These are phyloP conservation scores for Morella rubra DNA, from an alignment of 306 rosid species.

Conservation along the genomic window DNA sequence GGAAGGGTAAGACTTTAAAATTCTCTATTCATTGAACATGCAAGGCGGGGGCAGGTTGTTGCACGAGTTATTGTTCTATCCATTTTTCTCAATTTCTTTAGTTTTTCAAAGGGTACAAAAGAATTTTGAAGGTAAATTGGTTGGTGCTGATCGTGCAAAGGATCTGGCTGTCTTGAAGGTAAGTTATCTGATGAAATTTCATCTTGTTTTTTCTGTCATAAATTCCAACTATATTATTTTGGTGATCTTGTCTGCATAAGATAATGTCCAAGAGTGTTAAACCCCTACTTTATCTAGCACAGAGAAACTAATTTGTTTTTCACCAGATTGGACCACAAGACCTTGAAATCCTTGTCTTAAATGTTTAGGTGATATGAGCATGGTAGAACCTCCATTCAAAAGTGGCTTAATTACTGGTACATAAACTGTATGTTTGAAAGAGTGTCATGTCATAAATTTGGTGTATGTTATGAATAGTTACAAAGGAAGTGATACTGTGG, in stretches of 20 bases:
- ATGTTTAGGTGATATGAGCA: no score
- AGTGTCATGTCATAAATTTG: not conserved
- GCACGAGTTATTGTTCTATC: constrained; percentile 6
- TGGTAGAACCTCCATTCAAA: not conserved
- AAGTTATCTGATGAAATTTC: constrained; percentile 9
- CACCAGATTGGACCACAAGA: no score
- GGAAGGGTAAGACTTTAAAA: constrained; percentile 69
- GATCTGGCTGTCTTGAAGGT: constrained; percentile 95
- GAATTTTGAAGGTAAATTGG: constrained; percentile 87
- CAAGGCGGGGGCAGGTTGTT: not conserved
- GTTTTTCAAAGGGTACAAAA: constrained; percentile 58
- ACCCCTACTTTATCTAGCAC: no score
- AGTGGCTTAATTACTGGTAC: not conserved
- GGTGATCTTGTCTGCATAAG: not conserved
- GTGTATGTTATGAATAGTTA: no score
- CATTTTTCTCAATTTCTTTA: constrained; percentile 24
- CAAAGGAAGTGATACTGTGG: no score
- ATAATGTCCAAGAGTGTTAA: no score
- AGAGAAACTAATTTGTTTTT: no score
- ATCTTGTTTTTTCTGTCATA: not conserved
- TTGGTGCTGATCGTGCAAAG: constrained; percentile 96
- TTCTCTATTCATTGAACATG: constrained; percentile 6
- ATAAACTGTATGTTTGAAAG: not conserved
- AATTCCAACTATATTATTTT: not conserved
- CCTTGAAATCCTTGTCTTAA: no score